Conservation (phyloP, 2,329 filamentous ascomycete species). For the Torrubiella hemipterigena region DNA sequence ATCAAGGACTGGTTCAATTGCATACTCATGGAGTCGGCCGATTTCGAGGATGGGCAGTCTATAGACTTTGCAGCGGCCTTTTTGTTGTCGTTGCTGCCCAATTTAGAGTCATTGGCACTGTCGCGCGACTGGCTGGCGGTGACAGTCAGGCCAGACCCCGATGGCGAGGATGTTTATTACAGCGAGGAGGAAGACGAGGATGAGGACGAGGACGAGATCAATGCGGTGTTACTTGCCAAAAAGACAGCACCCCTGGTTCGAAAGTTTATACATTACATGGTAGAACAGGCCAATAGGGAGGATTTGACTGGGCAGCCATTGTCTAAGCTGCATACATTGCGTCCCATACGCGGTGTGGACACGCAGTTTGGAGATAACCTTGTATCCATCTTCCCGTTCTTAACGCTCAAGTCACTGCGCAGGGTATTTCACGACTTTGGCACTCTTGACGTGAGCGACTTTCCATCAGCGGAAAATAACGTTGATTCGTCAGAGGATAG, state of each 20-base stretch:
- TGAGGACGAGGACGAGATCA: not conserved
- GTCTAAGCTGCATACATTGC: not conserved
- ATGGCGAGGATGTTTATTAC: not conserved
- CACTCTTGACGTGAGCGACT: not conserved
- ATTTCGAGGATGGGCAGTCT: not conserved
- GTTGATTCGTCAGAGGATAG: not conserved
- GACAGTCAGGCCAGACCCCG: not conserved
- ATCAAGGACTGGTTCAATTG: not conserved
- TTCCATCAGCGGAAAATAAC: not conserved
- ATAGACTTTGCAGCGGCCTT: not conserved
- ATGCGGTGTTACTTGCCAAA: not conserved
- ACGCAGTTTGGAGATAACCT: not conserved
- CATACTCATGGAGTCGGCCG: not conserved
- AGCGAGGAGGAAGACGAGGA: not conserved
- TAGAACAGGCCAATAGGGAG: not conserved
- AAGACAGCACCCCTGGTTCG: not conserved
- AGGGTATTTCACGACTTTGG: not conserved
- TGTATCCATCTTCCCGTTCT: constrained; percentile 1
- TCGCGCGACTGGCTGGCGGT: not conserved
- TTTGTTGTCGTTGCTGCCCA: constrained; percentile 1
- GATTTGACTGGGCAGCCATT: not conserved
- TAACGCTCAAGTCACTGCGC: constrained; percentile 2
- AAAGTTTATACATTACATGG: not conserved
- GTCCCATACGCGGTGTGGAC: not conserved
- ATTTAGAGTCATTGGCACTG: constrained; percentile 1